Conservation (phyloP, 1,139 yeast genomes). For the Chernovozyma aurita region DNA sequence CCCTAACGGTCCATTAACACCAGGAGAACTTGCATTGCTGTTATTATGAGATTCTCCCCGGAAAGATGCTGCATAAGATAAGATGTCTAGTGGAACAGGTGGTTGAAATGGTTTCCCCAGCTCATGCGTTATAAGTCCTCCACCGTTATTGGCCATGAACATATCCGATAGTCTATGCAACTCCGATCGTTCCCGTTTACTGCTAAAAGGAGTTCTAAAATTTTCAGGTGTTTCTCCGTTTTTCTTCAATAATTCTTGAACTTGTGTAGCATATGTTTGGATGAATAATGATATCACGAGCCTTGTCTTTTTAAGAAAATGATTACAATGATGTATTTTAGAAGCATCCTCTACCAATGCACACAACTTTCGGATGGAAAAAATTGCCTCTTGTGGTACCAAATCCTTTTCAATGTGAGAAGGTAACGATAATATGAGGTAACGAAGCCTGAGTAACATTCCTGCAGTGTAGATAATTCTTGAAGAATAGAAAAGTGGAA, state of each 20-base stretch:
- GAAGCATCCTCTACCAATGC: constrained; percentile 35
- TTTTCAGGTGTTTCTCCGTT: constrained; percentile 24
- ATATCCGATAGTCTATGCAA: constrained; percentile 14
- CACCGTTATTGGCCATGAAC: constrained; percentile 7
- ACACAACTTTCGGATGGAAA: constrained; percentile 39
- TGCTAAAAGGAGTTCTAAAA: constrained; percentile 13
- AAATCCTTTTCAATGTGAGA: constrained; percentile 44
- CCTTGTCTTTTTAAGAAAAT: constrained; percentile 47
- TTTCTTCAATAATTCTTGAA: constrained; percentile 28
- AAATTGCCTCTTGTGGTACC: constrained; percentile 47
- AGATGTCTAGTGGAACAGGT: constrained; percentile 29
- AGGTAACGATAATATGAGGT: constrained; percentile 51
- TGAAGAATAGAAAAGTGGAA: constrained; percentile 62
- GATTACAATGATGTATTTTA: constrained; percentile 40
- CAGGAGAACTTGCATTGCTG: neutral
- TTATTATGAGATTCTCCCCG: neutral
- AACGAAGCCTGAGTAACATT: constrained; percentile 56
- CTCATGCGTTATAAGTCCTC: constrained; percentile 12
- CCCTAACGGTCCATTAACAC: neutral
- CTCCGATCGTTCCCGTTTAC: constrained; percentile 13
- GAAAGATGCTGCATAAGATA: constrained; percentile 33
- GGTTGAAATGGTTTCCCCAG: constrained; percentile 11
- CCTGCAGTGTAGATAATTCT: constrained; percentile 68
- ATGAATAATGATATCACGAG: constrained; percentile 54
- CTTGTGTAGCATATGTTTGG: constrained; percentile 57